Evolutionary conservation across 2,329 filamentous ascomycete species (phyloP).

Genomic region (Ascocoryne sarcoides): DNA sequence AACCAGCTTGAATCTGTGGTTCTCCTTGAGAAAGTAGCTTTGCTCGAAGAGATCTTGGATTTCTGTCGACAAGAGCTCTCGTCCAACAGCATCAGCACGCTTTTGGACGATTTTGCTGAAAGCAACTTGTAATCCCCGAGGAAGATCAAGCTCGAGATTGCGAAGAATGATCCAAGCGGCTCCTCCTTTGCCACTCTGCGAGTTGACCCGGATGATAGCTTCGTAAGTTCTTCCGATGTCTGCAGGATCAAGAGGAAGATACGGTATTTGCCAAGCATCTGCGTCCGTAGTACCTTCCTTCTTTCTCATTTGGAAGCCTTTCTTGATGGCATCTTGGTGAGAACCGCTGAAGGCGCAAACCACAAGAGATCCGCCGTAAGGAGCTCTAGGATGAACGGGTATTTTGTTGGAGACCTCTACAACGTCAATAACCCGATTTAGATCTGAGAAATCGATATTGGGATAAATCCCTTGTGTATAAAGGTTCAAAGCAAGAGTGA

Average conservation of each 20-base stretch:
- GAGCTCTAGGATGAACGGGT: slow-evolving; percentile 78
- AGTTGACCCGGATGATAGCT: slow-evolving; percentile 96
- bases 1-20: slow-evolving; percentile 76
- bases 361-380: slow-evolving; percentile 87
- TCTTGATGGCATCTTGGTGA: slow-evolving; percentile 95
- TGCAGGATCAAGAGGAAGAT: slow-evolving; percentile 83
- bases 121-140: slow-evolving; percentile 82
- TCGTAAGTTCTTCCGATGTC: slow-evolving; percentile 98
- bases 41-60: slow-evolving; percentile 83
- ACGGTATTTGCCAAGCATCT: slow-evolving; percentile 75
- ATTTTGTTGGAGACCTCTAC: slow-evolving; percentile 95
- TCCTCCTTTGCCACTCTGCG: slow-evolving; percentile 89
- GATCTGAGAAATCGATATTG: slow-evolving; percentile 83
- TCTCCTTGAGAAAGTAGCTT: slow-evolving; percentile 75
- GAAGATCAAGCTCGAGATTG: slow-evolving; percentile 82
- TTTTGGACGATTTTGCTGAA: slow-evolving; percentile 84
- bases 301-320: slow-evolving; percentile 70
- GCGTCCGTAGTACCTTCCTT: slow-evolving; percentile 48
- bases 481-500: slow-evolving; percentile 85
- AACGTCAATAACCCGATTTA: slow-evolving; percentile 75
- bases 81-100: slow-evolving; percentile 68
- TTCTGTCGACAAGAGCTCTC: slow-evolving; percentile 76
- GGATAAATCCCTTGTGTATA: slow-evolving; percentile 89
- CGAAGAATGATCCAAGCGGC: slow-evolving; percentile 89
- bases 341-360: slow-evolving; percentile 85